Base-by-base conservation (phyloP, 2,329 filamentous ascomycete species). In the Fusarium nurragi region DNA sequence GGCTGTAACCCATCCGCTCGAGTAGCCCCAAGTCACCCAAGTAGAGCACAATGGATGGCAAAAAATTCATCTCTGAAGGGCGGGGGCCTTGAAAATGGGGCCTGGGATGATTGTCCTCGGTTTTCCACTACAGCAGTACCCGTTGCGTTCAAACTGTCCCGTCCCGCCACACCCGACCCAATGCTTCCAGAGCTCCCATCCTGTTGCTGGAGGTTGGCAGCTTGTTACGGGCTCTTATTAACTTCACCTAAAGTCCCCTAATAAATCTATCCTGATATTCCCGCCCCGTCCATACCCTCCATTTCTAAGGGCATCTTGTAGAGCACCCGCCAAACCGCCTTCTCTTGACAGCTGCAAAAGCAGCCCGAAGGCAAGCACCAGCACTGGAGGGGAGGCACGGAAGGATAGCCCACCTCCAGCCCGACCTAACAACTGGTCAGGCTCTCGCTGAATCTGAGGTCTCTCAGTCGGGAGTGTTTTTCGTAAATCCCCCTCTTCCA, bases 41-140 rank as follows among this genome's bases (percentile, higher is more conserved):
- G 39, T 41, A 56, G 30, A 60, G 12, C 47, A 61, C 39, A 62
- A 52, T 44, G 23, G 32, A 47, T 21, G 30, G 47, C 39, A 26
- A 67, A 66, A 67, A 44, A 56, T 60, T 64, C 50, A 64, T 46
- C 50, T 43, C 46, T 46, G 18, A 39, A 25, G 61, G 64, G 53
- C 51, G 64, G 64, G 64, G 63, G 39, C 50, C 43, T 65, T 61
- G 55, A 52, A 64, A 65, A 65, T 38, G 61, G 60, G 64, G 60
- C 60, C 56, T 67, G 25, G 8, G 32, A 34, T 34, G 49, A 43
- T 36, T 46, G 22, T n/a, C 47, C 19, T 19, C 57, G 28, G 37
- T 34, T 54, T 38, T 36, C 37, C 43, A 40, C n/a, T 65, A 52
- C 59, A 67, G 64, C 39, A 30, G 26, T 30, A 45, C 16, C 43